Base-by-base conservation (phyloP, 345 rosid species). In the Gossypium raimondii region DNA sequence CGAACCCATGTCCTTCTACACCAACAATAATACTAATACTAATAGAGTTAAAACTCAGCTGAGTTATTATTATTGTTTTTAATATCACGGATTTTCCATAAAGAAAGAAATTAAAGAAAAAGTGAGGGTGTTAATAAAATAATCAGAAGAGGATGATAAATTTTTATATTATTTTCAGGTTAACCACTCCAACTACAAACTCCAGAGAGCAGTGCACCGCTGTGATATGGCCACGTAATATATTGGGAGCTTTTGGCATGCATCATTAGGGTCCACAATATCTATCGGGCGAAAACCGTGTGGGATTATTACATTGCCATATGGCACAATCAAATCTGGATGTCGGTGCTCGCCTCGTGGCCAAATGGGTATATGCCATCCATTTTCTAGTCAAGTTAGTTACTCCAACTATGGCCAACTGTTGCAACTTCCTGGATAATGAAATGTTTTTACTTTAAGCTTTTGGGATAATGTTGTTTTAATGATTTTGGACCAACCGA, bases 351-450 rank as follows among this genome's bases (percentile, higher is more conserved):
- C 11, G 60, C 67, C 73, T 73, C 57, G 27, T 41, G 29, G 67
- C 38, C 38, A 34, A 34, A 34, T 64, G 22, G 44, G 16, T 22
- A 5, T n/a, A 1, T 22, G 51, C 14, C 68, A 41, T 67, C n/a
- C 29, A 34, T 34, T 34, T 55, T 20, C 44, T 34, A 66, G 77
- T 78, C 72, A 64, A 44, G 80, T 78, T 78, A 65, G 80, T 78
- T 78, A 66, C 53, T 25, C 52, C 27, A 34, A 70, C 13, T 4
- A 20, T 72, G 74, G 48, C 65, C 58, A 7, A 50, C 60, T 8
- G 52, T 55, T 55, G 11, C 57, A 22, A 45, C 12, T 45, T 45
- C 50, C 48, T 13, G n/a, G 52, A 44, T 12, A 45, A 24, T 44
- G 12, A 22, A 45, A 45, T 11, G 4, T 13, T 22, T 10, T 0